Evolutionary conservation across 73 alveolate species (phyloP).

Genomic region (Effrenium voratum): DNA sequence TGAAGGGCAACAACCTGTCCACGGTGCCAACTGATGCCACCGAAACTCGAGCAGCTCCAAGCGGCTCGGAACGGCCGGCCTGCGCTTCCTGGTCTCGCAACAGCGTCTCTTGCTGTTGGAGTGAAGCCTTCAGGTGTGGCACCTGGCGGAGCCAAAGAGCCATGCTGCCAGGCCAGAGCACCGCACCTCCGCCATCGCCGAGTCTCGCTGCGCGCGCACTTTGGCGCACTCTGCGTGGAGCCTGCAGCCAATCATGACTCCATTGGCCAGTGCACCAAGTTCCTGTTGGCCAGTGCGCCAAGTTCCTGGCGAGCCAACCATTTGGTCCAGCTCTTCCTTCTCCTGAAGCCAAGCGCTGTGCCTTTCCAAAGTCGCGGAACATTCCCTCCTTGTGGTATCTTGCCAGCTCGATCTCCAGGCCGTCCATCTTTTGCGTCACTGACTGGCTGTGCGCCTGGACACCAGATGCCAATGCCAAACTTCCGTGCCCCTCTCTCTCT

Average conservation of each 20-base stretch:
- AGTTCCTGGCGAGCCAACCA: constrained; percentile 26
- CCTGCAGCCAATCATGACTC: neutral
- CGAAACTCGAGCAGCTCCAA: neutral
- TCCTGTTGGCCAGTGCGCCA: neutral
- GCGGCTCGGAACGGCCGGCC: neutral
- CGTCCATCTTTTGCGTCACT: constrained; percentile 19
- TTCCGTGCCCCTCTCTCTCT: no score
- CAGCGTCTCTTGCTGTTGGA: constrained; percentile 34
- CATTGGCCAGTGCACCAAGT: neutral
- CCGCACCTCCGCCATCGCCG: constrained; percentile 31
- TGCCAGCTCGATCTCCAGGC: neutral
- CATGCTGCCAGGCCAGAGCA: neutral
- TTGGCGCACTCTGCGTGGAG: constrained; percentile 35
- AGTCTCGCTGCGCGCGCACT: constrained; percentile 47
- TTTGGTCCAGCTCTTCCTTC: constrained; percentile 7
- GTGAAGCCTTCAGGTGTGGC: constrained; percentile 42
- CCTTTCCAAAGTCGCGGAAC: neutral
- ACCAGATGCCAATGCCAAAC: no score
- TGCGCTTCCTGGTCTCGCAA: constrained; percentile 24
- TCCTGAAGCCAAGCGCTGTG: neutral
- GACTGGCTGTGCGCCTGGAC: constrained; percentile 12
- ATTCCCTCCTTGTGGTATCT: neutral
- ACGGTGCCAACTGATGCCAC: neutral
- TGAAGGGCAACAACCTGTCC: neutral
- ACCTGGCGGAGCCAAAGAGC: neutral